phyloP scores from a whole-genome alignment of 2,329 filamentous ascomycete species.

The Cladosporium colombiae region DNA sequence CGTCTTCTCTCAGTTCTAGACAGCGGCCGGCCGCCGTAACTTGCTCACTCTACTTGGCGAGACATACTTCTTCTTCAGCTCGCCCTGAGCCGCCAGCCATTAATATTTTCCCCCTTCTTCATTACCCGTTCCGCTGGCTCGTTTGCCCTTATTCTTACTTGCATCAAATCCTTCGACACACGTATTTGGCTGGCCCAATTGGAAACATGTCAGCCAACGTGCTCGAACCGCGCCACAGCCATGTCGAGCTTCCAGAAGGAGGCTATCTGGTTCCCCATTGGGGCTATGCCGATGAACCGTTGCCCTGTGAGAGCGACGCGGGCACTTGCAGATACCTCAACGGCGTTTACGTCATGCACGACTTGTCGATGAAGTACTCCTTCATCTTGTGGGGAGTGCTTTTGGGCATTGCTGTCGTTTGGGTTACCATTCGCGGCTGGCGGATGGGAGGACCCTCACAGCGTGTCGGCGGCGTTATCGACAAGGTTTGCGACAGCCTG shows the following conservation, averaged over 20 bases:
- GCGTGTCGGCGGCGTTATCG: conserved; percentile 25
- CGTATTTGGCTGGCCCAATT: conserved; percentile 17
- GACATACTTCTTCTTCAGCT: background rate
- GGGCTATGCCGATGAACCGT: conserved; percentile 56
- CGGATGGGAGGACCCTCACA: conserved; percentile 25
- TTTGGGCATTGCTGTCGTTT: conserved; percentile 49
- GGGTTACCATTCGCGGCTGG: conserved; percentile 40
- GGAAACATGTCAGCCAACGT: conserved; percentile 4
- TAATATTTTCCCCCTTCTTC: background rate
- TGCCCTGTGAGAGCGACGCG: conserved; percentile 60
- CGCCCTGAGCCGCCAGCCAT: background rate
- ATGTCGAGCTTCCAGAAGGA: conserved; percentile 6
- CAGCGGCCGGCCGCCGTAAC: conserved; percentile 11
- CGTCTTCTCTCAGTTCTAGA: background rate
- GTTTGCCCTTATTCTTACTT: background rate
- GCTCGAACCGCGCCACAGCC: conserved; percentile 14
- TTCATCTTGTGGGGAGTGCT: conserved; percentile 60
- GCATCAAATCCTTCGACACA: conserved; percentile 9
- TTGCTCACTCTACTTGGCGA: conserved; percentile 19
- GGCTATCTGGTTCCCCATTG: conserved; percentile 45
- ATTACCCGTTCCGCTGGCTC: background rate
- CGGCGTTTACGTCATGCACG: conserved; percentile 56
- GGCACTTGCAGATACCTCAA: conserved; percentile 62
- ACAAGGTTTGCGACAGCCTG: conserved; percentile 21
- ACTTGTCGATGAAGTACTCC: conserved; percentile 56